phyloP scores from a whole-genome alignment of 345 rosid genomes.

The Syzygium grande region DNA sequence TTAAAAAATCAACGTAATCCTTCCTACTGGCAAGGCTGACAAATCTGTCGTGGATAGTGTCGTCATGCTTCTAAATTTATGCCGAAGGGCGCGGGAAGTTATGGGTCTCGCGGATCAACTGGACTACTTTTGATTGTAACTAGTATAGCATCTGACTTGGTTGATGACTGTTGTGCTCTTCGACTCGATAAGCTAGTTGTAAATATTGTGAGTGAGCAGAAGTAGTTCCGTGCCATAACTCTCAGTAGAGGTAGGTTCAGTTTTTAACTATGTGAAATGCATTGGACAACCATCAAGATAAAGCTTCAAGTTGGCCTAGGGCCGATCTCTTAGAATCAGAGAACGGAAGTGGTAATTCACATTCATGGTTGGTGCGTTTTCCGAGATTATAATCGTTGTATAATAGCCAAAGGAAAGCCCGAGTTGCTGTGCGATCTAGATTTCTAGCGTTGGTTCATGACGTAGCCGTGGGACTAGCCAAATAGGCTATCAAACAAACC shows the following conservation, averaged over 20 bases:
- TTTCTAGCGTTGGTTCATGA: too few species aligned
- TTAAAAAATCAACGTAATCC: background rate
- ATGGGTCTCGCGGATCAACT: background rate
- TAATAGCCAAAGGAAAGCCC: too few species aligned
- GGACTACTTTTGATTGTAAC: background rate
- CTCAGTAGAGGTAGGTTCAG: background rate
- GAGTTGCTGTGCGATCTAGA: too few species aligned
- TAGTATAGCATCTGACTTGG: background rate
- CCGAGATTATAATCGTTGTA: background rate
- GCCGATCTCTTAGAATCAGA: background rate
- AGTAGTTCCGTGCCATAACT: background rate
- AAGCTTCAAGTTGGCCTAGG: background rate
- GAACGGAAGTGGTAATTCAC: background rate
- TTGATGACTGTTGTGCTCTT: background rate
- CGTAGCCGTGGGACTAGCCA: background rate
- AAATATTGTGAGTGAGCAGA: background rate
- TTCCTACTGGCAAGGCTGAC: background rate
- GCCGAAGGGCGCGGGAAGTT: background rate
- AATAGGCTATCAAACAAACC: background rate
- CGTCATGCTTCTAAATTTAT: background rate
- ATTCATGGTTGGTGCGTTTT: background rate
- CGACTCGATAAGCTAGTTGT: background rate
- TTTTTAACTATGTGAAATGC: background rate
- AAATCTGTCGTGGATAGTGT: background rate
- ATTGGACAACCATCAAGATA: background rate